Percentiles rank a stretch among this genome's conserved stretches.
Evolutionary conservation across 768 basidiomycete genomes (phyloP).

Genomic region (Antrodiella citrinella): DNA sequence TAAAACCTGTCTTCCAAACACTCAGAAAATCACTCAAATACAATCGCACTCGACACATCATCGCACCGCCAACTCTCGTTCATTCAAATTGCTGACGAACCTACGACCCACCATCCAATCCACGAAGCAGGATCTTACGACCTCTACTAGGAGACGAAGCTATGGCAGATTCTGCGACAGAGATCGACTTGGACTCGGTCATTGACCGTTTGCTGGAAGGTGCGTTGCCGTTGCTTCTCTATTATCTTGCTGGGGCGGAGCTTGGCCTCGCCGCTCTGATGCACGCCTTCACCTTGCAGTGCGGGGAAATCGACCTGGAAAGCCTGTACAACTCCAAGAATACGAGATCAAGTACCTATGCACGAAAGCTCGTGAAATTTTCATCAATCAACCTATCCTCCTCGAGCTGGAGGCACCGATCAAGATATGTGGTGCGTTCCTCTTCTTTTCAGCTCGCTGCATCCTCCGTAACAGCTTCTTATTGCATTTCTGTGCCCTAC

Average conservation of each 20-base stretch:
- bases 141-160: constrained; percentile 10
- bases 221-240: constrained; percentile 25
- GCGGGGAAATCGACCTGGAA: constrained; percentile 96
- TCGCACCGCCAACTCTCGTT: neutral
- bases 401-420: constrained; percentile 98
- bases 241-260: neutral
- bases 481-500: constrained; percentile 13
- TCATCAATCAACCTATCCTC: constrained; percentile 97
- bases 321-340: constrained; percentile 95
- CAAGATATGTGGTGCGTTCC: constrained; percentile 93
- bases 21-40: too few species aligned
- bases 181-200: constrained; percentile 99
- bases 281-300: constrained; percentile 40
- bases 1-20: too few species aligned
- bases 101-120: constrained; percentile 13
- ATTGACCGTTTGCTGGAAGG: constrained; percentile 98
- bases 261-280: neutral
- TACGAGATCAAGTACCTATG: constrained; percentile 99
- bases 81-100: constrained; percentile 8
- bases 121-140: constrained; percentile 19
- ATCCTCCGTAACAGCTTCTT: neutral
- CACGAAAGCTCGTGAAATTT: constrained; percentile 97
- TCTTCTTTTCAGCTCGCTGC: neutral
- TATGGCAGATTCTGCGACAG: constrained; percentile 78
- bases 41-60: neutral